These are phyloP conservation scores for Zalerion maritima DNA, from an alignment of 495 filamentous ascomycete genomes.

Conservation along the genomic window DNA sequence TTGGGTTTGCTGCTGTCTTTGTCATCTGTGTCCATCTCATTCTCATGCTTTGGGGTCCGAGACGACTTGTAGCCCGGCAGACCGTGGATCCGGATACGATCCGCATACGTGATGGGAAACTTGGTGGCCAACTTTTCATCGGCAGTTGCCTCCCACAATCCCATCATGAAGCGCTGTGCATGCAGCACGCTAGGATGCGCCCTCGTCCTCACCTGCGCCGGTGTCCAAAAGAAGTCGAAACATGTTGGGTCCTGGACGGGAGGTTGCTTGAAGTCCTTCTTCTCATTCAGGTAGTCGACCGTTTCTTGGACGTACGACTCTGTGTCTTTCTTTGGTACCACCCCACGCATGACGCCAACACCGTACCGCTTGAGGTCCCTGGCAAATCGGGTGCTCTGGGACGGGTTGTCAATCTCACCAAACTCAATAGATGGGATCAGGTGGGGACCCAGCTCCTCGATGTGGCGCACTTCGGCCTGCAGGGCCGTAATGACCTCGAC, in stretches of 20 bases:
- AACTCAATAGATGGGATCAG: conserved; percentile 56
- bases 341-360: conserved; percentile 50
- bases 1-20: conserved; percentile 17
- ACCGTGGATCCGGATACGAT: conserved; percentile 64
- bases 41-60: conserved; percentile 13
- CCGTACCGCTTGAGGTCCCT: conserved; percentile 48
- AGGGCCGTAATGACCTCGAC: conserved; percentile 48
- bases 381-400: conserved; percentile 32
- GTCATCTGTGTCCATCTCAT: conserved; percentile 10
- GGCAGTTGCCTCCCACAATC: conserved; percentile 61
- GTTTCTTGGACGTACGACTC: conserved; percentile 40
- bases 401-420: conserved; percentile 36
- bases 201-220: conserved; percentile 63
- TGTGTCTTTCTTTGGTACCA: conserved; percentile 43
- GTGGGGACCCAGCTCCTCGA: conserved; percentile 27
- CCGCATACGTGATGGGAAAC: conserved; percentile 66
- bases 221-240: conserved; percentile 89
- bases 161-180: conserved; percentile 67
- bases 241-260: conserved; percentile 52
- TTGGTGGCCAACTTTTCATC: conserved; percentile 42
- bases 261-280: conserved; percentile 36
- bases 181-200: conserved; percentile 59
- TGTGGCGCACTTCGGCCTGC: conserved; percentile 40
- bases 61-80: conserved; percentile 14
- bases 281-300: conserved; percentile 45